Evolutionary conservation across 1,284 basidiomycete genomes (phyloP), one percentile per base, ranked within the genome.

Genomic region (Veloboletus limbatus): DNA sequence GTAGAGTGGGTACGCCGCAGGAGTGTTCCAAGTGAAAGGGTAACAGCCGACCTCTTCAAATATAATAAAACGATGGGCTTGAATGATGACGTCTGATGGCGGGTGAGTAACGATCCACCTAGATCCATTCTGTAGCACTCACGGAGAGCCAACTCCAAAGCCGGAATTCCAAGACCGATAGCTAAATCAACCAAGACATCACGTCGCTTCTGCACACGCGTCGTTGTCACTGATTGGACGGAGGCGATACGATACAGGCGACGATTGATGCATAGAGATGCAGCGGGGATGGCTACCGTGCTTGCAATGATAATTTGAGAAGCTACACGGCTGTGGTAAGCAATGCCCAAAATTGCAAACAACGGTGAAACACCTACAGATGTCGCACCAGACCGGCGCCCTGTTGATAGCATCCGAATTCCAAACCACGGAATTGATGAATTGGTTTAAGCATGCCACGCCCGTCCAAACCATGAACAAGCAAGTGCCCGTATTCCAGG

Each of bases 361-460:
- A 9, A 2, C 1, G 3, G 3, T 3, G 8, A 4, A 26, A 25
- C 16, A 40, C 58, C 5, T 20, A 60, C 58, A 51, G 6, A 65
- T 60, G 8, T 60, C 86, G 56, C 86, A 88, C 81, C 82, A 88
- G 1, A 80, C 69, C 0, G 75, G 72, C 0, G 69, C 70, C 18
- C 55, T 61, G 26, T 77, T 67, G 13, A 69, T 55, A 3, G 65
- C 65, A 51, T 77, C 79, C 30, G 72, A 69, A 32, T 68, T 64
- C 82, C 84, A 88, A 10, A 81, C 58, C 3, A 82, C 52, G 6
- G 77, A 66, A 58, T 88, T 81, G 38, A 53, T 85, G 62, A 16
- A 70, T 21, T 8, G 72, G 20, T 77, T 69, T 11, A 86, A 17
- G 54, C 79, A 81, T 24, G 65, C 66, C 4, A 76, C 48, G 17